phyloP scores from a whole-genome alignment of 1,284 basidiomycete genomes.

The Moniliella sp. region DNA sequence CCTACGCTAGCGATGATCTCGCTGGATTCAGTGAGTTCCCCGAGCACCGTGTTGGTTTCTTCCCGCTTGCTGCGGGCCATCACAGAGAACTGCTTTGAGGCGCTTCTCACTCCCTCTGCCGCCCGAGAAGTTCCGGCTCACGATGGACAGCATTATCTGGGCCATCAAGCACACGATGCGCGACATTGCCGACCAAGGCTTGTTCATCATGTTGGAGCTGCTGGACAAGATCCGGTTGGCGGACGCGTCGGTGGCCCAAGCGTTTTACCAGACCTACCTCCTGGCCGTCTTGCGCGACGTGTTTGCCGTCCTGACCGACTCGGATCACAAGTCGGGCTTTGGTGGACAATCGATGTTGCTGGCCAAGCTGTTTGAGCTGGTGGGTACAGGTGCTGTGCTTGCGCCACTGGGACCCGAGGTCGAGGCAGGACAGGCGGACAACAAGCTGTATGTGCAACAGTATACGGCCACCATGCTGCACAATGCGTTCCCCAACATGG shows the following conservation, averaged over 20 bases:
- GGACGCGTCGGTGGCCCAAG: slow-evolving; percentile 53
- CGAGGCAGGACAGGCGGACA: slow-evolving; percentile 54
- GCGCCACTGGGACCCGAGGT: slow-evolving; percentile 57
- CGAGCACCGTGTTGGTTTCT: slow-evolving; percentile 91
- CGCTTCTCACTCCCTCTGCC: slow-evolving; percentile 70
- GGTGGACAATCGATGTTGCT: slow-evolving; percentile 38
- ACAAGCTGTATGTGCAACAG: slow-evolving; percentile 61
- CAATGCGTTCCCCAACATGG: slow-evolving; percentile 72
- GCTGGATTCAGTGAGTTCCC: slow-evolving; percentile 94
- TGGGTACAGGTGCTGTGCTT: slow-evolving; percentile 59
- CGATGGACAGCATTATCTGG: slow-evolving; percentile 97
- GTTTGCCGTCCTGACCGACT: slow-evolving; percentile 89
- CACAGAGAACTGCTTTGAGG: slow-evolving; percentile 85
- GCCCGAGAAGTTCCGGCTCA: slow-evolving; percentile 81
- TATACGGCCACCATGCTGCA: slow-evolving; percentile 69
- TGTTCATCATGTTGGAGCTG: slow-evolving; percentile 63
- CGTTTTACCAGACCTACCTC: slow-evolving; percentile 78
- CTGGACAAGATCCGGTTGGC: slow-evolving; percentile 82
- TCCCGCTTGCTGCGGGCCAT: slow-evolving; percentile 82
- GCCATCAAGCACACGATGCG: slow-evolving; percentile 99
- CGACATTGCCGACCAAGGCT: slow-evolving; percentile 83
- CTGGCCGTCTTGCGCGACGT: slow-evolving; percentile 81
- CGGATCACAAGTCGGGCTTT: slow-evolving; percentile 79
- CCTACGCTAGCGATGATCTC: slow-evolving; percentile 97
- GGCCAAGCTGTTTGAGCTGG: slow-evolving; percentile 76